Evolutionary conservation across 495 filamentous ascomycete species (phyloP), one percentile per base, ranked within the genome.

Genomic region (Hapsidospora chrysogenum): DNA sequence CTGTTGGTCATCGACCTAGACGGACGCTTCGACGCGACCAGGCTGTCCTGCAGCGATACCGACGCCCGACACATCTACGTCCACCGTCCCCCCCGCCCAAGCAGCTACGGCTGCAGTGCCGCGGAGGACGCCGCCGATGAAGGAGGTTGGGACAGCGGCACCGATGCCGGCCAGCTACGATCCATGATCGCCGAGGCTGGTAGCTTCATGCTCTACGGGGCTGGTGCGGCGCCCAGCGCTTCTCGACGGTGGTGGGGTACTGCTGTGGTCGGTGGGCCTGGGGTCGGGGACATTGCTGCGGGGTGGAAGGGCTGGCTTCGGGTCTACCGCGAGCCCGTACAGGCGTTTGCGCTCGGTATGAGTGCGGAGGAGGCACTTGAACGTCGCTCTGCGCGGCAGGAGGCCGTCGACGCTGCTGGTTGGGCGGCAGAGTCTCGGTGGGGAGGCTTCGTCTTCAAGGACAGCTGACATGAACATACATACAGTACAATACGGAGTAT

Each of bases 1-100:
- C 64, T 86, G 2, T 63, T 78, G 3, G 56, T 85, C 19, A 46
- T 93, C 17, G 85, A 93, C 43, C 61, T 74, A 0, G 75, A 82
- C 29, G 62, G 64, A 27, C 66, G 66, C 0, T 85, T 92, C 41
- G 69, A 76, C 20, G 59, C 72, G 9, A 49, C 64, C 10, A 64
- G 74, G 9, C 60, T 89, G 20, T 17, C 20, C 10, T 39, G 37
- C 29, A 9, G 14, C 0, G 31, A 26, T 3, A 18, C 38, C 1
- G 54, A 58, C 34, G 41, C 60, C 1, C 47, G 51, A 6, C 61
- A 63, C 27, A 42, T 66, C 17, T 44, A 68, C 46, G 39, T 66
- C n/a, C 45, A 57, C 23, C 49, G 53, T 1, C 52, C 59, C 2
- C 14, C 42, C 0, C 48, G 43, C 9, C 46, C 23, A 11, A 6